A percentile compares a stretch with the other conserved stretches of the same genome.
These are phyloP conservation scores for Cyclotella kingstonii DNA, from an alignment of 108 stramenopile genomes.

Conservation along the genomic window DNA sequence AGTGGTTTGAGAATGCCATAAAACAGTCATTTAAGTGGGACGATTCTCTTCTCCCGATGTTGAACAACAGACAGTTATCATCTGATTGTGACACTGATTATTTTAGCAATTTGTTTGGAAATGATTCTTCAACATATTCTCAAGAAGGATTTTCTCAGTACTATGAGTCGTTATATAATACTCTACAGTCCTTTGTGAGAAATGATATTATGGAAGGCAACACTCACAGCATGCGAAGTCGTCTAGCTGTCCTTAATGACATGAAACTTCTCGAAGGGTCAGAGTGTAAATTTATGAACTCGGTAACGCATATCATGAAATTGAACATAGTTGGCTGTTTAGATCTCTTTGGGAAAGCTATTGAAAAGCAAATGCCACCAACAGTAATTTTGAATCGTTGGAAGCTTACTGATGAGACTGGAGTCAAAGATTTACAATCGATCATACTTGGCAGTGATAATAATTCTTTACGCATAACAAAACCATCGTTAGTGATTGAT, in stretches of 20 bases:
- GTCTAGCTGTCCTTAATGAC: slow-evolving; percentile 30
- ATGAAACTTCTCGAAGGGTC: slow-evolving; percentile 31
- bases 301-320: slow-evolving; percentile 22
- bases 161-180: slow-evolving; percentile 27
- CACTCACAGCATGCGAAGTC: slow-evolving; percentile 17
- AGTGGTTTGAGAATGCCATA: slow-evolving; percentile 67
- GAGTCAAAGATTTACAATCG: slow-evolving; percentile 9
- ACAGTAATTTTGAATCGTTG: slow-evolving; percentile 17
- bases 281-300: slow-evolving; percentile 27
- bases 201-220: slow-evolving; percentile 25
- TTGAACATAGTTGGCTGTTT: slow-evolving; percentile 27
- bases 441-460: slow-evolving; percentile 25
- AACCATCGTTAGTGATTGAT: slow-evolving; percentile 5
- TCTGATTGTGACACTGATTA: too few species aligned
- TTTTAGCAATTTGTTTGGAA: too few species aligned
- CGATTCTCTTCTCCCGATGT: slow-evolving; percentile 19
- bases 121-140: too few species aligned
- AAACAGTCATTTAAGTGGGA: slow-evolving; percentile 37
- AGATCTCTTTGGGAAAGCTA: slow-evolving; percentile 12
- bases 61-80: slow-evolving; percentile 4
- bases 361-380: slow-evolving; percentile 13
- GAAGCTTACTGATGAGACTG: slow-evolving; percentile 21
- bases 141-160: slow-evolving; percentile 6
- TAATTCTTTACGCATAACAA: slow-evolving; percentile 9
- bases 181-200: slow-evolving; percentile 24